Conservation (phyloP, 345 rosid genomes). For the Camelina hispida region DNA sequence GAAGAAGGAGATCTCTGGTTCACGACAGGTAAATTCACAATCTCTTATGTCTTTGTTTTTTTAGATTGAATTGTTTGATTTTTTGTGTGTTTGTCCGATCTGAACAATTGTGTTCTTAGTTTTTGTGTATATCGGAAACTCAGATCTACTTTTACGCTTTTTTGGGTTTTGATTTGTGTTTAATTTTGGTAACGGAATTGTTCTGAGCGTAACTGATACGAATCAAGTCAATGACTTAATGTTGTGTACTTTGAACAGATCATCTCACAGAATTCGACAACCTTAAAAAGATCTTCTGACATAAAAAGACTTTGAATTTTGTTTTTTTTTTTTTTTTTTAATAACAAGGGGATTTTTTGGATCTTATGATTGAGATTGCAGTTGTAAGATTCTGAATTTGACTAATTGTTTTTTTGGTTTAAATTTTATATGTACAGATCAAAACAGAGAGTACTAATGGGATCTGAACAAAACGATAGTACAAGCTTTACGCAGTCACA, state of each 20-base stretch:
- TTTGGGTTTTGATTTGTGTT: background rate
- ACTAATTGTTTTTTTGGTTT: too few relatives aligned
- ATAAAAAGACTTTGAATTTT: background rate
- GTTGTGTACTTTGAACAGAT: background rate
- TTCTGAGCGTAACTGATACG: too few relatives aligned
- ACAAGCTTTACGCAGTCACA: conserved; percentile 44
- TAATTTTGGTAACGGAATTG: background rate
- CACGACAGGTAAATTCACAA: conserved; percentile 5
- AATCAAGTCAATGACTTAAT: background rate
- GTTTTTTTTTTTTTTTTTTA: too few relatives aligned
- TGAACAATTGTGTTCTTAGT: background rate
- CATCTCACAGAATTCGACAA: conserved; percentile 2
- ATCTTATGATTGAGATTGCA: background rate
- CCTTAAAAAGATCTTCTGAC: conserved; percentile 2
- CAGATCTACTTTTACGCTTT: conserved; percentile 9
- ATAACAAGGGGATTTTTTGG: too few relatives aligned
- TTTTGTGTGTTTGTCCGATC: conserved; percentile 16
- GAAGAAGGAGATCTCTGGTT: conserved; percentile 14
- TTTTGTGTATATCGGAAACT: background rate
- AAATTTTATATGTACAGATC: background rate
- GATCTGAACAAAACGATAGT: conserved; percentile 45
- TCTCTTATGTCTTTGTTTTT: background rate
- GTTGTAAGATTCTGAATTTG: background rate
- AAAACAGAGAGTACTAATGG: conserved; percentile 27
- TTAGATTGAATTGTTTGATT: background rate